These are phyloP conservation scores for Raffaelea ambrosiae DNA, from an alignment of 2,329 filamentous ascomycete genomes.

Conservation along the genomic window DNA sequence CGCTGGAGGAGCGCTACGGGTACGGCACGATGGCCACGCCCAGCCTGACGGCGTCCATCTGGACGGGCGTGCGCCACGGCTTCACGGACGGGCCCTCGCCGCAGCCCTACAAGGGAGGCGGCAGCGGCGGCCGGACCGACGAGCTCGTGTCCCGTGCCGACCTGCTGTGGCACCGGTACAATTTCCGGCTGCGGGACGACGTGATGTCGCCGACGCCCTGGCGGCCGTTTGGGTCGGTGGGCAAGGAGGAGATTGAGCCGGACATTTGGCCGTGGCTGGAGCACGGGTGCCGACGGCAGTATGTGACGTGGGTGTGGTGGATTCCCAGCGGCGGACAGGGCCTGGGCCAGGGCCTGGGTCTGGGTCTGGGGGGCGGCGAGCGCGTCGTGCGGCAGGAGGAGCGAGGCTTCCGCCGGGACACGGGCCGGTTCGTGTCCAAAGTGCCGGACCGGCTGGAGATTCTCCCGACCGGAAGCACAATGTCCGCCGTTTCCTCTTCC, in stretches of 20 bases:
- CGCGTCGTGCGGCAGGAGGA: background rate
- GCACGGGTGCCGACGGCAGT: background rate
- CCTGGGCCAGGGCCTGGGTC: background rate
- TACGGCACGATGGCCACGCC: constrained; percentile 2
- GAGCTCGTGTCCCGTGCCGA: no score
- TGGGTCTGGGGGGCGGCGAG: background rate
- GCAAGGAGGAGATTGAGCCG: background rate
- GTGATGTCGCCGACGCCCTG: background rate
- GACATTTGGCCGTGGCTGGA: constrained; percentile 5
- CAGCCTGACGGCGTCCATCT: background rate
- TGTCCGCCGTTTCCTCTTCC: no score
- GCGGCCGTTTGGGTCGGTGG: background rate
- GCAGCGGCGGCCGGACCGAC: background rate
- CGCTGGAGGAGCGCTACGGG: constrained; percentile 15
- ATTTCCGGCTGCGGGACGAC: constrained; percentile 1
- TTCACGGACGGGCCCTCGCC: background rate
- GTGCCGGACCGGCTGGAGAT: constrained; percentile 1
- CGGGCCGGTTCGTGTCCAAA: background rate
- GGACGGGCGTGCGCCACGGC: constrained; percentile 1
- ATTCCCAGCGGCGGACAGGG: background rate
- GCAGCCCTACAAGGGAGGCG: background rate
- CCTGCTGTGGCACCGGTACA: background rate
- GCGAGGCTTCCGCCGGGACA: background rate
- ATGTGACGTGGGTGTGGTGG: constrained; percentile 4
- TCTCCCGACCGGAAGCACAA: background rate